These are phyloP conservation scores for Leptographium radiaticola DNA, from an alignment of 2,329 filamentous ascomycete genomes.

Conservation along the genomic window DNA sequence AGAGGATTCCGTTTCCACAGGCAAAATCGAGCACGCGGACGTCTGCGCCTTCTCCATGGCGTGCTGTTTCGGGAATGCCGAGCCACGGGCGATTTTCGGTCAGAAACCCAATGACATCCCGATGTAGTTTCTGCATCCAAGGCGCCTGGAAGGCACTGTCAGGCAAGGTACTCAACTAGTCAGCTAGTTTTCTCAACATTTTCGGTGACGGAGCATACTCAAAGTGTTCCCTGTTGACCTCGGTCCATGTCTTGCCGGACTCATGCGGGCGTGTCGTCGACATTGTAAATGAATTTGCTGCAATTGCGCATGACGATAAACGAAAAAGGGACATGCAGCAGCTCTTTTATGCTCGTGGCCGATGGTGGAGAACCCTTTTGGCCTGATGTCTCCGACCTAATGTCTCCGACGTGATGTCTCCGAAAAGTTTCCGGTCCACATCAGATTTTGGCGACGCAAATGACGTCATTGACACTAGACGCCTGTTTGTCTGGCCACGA, in stretches of 20 bases:
- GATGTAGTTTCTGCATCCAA: slow-evolving; percentile 6
- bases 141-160: slow-evolving; percentile 1
- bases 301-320: too few relatives aligned
- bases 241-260: slow-evolving; percentile 6
- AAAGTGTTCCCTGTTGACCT: slow-evolving; percentile 10
- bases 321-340: too few relatives aligned
- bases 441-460: too few relatives aligned
- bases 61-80: slow-evolving; percentile 3
- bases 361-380: too few relatives aligned
- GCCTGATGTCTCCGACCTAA: too few relatives aligned
- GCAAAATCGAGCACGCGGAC: slow-evolving; percentile 12
- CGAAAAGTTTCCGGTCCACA: too few relatives aligned
- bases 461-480: too few relatives aligned
- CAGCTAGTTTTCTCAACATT: not conserved
- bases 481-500: too few relatives aligned
- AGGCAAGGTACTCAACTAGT: not conserved
- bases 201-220: slow-evolving; percentile 1
- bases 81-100: slow-evolving; percentile 5
- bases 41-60: not conserved
- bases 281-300: too few relatives aligned
- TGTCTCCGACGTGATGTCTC: too few relatives aligned
- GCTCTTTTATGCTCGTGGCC: too few relatives aligned
- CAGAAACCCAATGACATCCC: slow-evolving; percentile 5
- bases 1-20: slow-evolving; percentile 10
- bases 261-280: not conserved